phyloP scores from a whole-genome alignment of 177 flowering plant genomes.

The Tripterygium wilfordii region DNA sequence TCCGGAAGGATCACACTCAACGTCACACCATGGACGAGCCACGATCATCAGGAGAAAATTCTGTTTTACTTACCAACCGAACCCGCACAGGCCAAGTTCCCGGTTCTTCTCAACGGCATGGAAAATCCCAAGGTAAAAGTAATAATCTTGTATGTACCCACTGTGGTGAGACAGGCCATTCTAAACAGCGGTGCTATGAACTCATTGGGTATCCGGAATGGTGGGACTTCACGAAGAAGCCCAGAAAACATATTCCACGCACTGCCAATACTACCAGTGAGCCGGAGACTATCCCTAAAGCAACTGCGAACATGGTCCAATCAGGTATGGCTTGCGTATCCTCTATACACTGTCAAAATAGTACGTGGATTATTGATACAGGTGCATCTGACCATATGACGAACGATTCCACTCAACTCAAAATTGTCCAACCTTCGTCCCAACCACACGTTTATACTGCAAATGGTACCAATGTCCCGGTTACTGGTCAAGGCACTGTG shows the following conservation, averaged over 20 bases:
- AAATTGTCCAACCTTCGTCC: background rate
- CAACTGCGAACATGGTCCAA: too few relatives aligned
- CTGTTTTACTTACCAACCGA: too few relatives aligned
- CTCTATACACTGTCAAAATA: background rate
- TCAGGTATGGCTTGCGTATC: too few relatives aligned
- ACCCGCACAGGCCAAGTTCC: too few relatives aligned
- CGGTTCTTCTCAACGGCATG: background rate
- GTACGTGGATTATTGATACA: conserved; percentile 10
- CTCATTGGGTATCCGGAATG: background rate
- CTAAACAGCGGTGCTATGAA: background rate
- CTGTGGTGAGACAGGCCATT: background rate
- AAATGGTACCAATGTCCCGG: conserved; percentile 1
- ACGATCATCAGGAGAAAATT: too few relatives aligned
- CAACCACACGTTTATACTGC: background rate
- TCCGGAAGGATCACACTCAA: too few relatives aligned
- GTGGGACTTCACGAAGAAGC: background rate
- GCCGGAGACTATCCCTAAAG: too few relatives aligned
- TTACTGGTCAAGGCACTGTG: conserved; percentile 6
- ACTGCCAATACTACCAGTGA: too few relatives aligned
- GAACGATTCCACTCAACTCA: background rate
- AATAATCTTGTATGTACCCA: background rate
- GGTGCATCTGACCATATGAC: conserved; percentile 9
- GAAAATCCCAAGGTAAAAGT: too few relatives aligned
- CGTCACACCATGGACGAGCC: too few relatives aligned
- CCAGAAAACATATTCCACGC: background rate